Base-by-base conservation (phyloP, 495 filamentous ascomycete species). In the Aspergillus heteromorphus region DNA sequence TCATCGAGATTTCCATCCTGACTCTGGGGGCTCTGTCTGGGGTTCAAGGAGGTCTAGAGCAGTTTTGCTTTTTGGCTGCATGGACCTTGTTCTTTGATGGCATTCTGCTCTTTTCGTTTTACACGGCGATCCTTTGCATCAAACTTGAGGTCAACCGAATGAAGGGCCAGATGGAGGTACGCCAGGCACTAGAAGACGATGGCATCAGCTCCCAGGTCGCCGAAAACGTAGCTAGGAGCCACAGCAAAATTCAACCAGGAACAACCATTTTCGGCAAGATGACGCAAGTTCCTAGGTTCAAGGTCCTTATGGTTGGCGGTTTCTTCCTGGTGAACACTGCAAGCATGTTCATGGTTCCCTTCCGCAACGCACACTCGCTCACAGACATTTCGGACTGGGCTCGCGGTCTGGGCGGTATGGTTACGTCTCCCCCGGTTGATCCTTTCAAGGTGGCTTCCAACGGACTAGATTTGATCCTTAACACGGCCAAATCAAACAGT, bases 81-180 rank as follows among this genome's bases (percentile, higher is more conserved):
- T 58, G 56, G 56, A 58, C 53, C 19, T 51, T 58, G 9, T 58
- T 58, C 51, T 58, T 58, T 40, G 56, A 58, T 21, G 49, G 45
- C 16, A 29, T 58, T 16, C 21, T 58, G 18, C 51, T 58, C 2
- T 58, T 58, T 23, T 54, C 51, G 11, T 58, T 58, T 47, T 54
- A 58, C n/a, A 48, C 43, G 14, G 53, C 56, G 16, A 58, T 58
- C 16, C 45, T 58, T 19, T 58, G 56, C 40, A 53, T 58, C 27
- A 54, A 58, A 13, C 29, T 58, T 14, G 56, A 58, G 21, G 54
- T 58, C n/a, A 53, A 47, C 4, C 56, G 51, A 1, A 54, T 58
- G 34, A 49, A 34, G 29, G 45, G 51, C 16, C 47, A 53, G 29
- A 50, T 38, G 5, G 29, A 40, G 18, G 45, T 48, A 20, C 50